These are phyloP conservation scores for Penicillium sclerotigenum DNA, from an alignment of 2,329 filamentous ascomycete species.

Conservation along the genomic window DNA sequence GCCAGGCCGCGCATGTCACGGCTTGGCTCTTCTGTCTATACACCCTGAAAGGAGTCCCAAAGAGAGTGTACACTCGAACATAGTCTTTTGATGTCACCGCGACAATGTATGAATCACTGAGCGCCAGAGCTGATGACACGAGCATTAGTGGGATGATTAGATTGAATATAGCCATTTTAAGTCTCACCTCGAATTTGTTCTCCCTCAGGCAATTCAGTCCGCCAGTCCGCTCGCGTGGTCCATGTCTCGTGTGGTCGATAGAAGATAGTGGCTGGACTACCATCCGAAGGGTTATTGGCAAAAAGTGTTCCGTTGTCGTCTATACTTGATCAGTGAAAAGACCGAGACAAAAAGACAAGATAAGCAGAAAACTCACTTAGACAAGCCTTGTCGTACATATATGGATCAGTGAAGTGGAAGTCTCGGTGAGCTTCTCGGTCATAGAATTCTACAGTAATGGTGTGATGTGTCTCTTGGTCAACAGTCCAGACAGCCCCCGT, in stretches of 20 bases:
- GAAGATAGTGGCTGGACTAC: slow-evolving; percentile 77
- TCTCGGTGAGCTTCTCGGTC: slow-evolving; percentile 88
- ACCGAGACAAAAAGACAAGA: background rate
- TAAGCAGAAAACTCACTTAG: slow-evolving; percentile 53
- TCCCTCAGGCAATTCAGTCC: slow-evolving; percentile 79
- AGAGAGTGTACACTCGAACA: slow-evolving; percentile 87
- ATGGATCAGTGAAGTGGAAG: slow-evolving; percentile 97
- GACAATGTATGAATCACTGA: slow-evolving; percentile 87
- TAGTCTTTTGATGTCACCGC: slow-evolving; percentile 85
- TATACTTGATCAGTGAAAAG: slow-evolving; percentile 28
- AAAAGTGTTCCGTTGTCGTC: slow-evolving; percentile 81
- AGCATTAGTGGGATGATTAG: background rate
- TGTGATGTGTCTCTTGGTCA: slow-evolving; percentile 88
- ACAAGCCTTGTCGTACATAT: slow-evolving; percentile 93
- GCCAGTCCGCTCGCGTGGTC: slow-evolving; percentile 88
- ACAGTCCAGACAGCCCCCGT: slow-evolving; percentile 97
- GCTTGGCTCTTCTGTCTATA: slow-evolving; percentile 91
- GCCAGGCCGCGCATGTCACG: slow-evolving; percentile 90
- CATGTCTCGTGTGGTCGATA: slow-evolving; percentile 96
- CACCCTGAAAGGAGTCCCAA: slow-evolving; percentile 82
- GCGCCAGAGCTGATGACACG: slow-evolving; percentile 64
- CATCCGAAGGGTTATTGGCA: slow-evolving; percentile 68
- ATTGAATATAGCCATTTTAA: background rate
- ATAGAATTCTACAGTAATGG: slow-evolving; percentile 95
- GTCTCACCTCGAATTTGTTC: slow-evolving; percentile 65